These are phyloP conservation scores for Coemansia umbellata DNA, from an alignment of 192 early-diverging fungal genomes.

Conservation along the genomic window DNA sequence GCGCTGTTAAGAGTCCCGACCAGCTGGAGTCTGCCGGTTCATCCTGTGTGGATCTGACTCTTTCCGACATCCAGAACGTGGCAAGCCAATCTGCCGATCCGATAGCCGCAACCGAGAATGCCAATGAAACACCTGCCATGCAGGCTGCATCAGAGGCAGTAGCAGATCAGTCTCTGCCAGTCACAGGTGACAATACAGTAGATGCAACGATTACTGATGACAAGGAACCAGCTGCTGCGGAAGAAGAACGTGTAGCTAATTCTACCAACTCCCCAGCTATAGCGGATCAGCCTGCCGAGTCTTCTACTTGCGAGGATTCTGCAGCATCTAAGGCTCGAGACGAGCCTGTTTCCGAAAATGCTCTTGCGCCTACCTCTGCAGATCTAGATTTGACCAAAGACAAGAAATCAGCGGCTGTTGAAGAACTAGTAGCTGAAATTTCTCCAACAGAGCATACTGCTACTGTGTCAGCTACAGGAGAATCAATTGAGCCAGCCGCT, in stretches of 20 bases:
- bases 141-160: background rate
- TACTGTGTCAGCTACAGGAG: no score
- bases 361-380: no score
- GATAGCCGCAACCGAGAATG: background rate
- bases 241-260: background rate
- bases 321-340: no score
- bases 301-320: background rate
- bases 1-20: constrained; percentile 16
- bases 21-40: constrained; percentile 31
- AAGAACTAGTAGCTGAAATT: no score
- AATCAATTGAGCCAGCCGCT: no score
- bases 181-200: background rate
- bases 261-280: no score
- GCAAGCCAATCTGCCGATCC: background rate
- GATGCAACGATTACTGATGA: background rate
- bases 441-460: no score
- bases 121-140: background rate
- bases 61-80: constrained; percentile 34
- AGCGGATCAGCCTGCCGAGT: no score
- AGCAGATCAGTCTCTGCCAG: background rate
- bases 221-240: background rate
- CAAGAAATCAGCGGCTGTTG: no score
- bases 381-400: no score
- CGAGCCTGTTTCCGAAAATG: background rate
- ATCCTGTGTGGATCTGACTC: constrained; percentile 34